Conservation (phyloP, 805 yeast genomes). For the Ogataea ramenticola region DNA sequence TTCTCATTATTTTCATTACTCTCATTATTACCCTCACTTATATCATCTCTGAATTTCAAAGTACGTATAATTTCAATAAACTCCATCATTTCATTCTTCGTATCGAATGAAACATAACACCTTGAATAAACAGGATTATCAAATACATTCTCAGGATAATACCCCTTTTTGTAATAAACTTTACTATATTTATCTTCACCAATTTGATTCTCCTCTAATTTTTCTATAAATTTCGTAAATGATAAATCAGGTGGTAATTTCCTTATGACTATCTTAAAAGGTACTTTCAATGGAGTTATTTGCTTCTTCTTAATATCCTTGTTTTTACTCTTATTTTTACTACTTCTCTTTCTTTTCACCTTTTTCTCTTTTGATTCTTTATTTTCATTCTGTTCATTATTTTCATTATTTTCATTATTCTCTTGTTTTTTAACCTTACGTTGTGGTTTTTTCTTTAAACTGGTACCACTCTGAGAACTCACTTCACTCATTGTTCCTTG, state of each 20-base stretch:
- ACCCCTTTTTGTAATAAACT: slow-evolving; percentile 35
- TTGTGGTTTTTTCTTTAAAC: no score
- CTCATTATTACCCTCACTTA: not conserved
- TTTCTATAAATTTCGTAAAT: slow-evolving; percentile 22
- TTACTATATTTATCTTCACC: slow-evolving; percentile 7
- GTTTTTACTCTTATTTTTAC: no score
- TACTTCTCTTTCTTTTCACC: not conserved
- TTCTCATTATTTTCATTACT: no score
- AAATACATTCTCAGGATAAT: slow-evolving; percentile 29
- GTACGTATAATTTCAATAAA: not conserved
- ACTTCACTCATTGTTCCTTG: not conserved
- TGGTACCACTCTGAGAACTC: no score
- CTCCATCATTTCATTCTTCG: slow-evolving; percentile 16
- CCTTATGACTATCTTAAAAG: slow-evolving; percentile 30
- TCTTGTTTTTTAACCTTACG: not conserved
- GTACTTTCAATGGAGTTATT: not conserved
- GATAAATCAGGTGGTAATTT: slow-evolving; percentile 35
- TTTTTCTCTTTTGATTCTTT: no score
- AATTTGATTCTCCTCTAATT: slow-evolving; percentile 4
- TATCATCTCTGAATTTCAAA: not conserved
- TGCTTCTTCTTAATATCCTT: not conserved
- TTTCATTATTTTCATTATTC: not conserved
- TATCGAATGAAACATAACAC: slow-evolving; percentile 31
- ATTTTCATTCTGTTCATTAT: not conserved
- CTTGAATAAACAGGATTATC: slow-evolving; percentile 34